Evolutionary conservation across 306 rosid species (phyloP).

Genomic region (Mucuna pruriens): DNA sequence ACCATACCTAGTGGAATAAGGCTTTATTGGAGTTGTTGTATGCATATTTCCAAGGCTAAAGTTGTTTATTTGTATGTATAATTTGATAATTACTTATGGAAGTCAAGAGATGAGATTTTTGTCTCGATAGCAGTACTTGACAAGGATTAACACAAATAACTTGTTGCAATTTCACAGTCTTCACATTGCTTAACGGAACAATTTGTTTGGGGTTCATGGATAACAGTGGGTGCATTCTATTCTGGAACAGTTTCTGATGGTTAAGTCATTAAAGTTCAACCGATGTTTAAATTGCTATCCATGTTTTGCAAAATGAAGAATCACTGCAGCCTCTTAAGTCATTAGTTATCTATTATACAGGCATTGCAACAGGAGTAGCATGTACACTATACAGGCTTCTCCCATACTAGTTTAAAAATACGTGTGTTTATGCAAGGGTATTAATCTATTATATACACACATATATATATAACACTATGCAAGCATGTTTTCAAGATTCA

Average conservation of each 20-base stretch:
- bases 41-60: neutral
- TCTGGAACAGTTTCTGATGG: neutral
- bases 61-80: neutral
- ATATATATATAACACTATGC: slow-evolving; percentile 3
- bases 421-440: neutral
- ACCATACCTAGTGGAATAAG: neutral
- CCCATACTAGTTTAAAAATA: neutral
- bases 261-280: neutral
- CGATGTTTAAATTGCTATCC: neutral
- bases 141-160: neutral
- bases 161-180: neutral
- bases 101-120: neutral
- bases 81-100: neutral
- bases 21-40: neutral
- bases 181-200: slow-evolving; percentile 10
- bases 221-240: neutral
- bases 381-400: neutral
- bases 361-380: neutral
- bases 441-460: neutral
- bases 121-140: neutral
- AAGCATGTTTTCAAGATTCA: neutral
- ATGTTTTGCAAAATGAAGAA: slow-evolving; percentile 15
- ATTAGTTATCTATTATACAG: neutral
- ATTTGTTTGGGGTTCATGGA: neutral
- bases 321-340: neutral